Evolutionary conservation across 169 alveolate genomes (phyloP), one percentile per base, ranked within the genome.

Genomic region (Cryptosporidium felis): DNA sequence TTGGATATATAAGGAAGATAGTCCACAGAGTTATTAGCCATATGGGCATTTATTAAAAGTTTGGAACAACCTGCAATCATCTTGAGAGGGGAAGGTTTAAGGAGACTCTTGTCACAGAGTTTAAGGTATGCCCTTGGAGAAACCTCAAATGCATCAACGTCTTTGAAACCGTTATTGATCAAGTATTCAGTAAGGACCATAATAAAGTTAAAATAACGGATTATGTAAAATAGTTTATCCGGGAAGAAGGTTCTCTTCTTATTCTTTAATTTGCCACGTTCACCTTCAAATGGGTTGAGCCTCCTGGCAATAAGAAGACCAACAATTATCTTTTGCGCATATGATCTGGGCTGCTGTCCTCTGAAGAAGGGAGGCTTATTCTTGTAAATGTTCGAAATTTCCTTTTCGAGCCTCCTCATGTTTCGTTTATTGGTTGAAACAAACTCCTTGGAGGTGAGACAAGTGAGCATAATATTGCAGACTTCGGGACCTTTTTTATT

Each of bases 331-430:
- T 74, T 74, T 23, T 74, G 85, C 36, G 85, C 85, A 74, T 74
- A 74, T 3, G 85, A 74, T 40, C 85, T 42, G 28, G 85, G 67
- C 12, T 74, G 85, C 41, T 53, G 67, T 0, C 85, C 85, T 74
- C 85, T 74, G 28, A 53, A 74, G 9, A 74, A 74, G 2, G 67
- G 67, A 6, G 85, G 85, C 30, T 51, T 74, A 2, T 56, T 67
- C 23, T 74, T 74, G 59, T 74, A 74, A 34, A 74, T 18, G 9
- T 49, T 56, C 1, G 67, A 16, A 34, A 74, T 49, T 32, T 56
- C 42, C n/a, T 74, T 56, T 53, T 74, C 85, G 38, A 60, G 41
- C 26, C 36, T 74, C 42, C 56, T 74, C 9, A 45, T 18, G 1
- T 14, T 32, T 53, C 26, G 67, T 12, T 49, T 49, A 32, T 53